phyloP scores from a whole-genome alignment of 2,329 filamentous ascomycete genomes.

The Botryotinia convoluta region DNA sequence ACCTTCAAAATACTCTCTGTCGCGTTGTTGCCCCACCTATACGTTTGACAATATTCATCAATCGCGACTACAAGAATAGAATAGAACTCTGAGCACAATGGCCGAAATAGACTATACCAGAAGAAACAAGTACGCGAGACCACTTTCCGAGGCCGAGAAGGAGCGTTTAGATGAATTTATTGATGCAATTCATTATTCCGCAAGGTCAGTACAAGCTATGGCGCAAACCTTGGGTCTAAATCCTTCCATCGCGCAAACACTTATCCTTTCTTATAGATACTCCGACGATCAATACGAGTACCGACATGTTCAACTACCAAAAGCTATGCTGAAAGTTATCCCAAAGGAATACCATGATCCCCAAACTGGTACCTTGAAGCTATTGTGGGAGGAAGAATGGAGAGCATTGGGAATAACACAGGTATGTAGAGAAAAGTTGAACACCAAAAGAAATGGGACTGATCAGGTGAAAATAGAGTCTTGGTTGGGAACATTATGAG shows the following conservation, averaged over 20 bases:
- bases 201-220: conserved; percentile 58
- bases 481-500: conserved; percentile 99
- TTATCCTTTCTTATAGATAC: conserved; percentile 60
- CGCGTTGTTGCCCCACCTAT: conserved; percentile 14
- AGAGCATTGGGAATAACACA: conserved; percentile 94
- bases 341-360: conserved; percentile 92
- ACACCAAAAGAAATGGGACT: background rate
- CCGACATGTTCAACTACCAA: conserved; percentile 94
- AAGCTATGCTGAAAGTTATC: conserved; percentile 96
- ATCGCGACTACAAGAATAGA: background rate
- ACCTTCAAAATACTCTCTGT: background rate
- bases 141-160: conserved; percentile 76
- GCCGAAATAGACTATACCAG: conserved; percentile 63
- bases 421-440: conserved; percentile 48
- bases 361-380: conserved; percentile 85
- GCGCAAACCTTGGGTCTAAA: background rate
- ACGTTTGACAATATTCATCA: conserved; percentile 5
- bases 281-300: conserved; percentile 93
- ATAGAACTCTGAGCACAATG: conserved; percentile 23
- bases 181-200: conserved; percentile 93
- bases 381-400: conserved; percentile 99
- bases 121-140: conserved; percentile 82
- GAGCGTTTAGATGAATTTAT: conserved; percentile 85
- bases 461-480: conserved; percentile 58
- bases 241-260: conserved; percentile 6